These are phyloP conservation scores for Chloromonas sp. DNA, from an alignment of 163 green algal species.

Conservation along the genomic window DNA sequence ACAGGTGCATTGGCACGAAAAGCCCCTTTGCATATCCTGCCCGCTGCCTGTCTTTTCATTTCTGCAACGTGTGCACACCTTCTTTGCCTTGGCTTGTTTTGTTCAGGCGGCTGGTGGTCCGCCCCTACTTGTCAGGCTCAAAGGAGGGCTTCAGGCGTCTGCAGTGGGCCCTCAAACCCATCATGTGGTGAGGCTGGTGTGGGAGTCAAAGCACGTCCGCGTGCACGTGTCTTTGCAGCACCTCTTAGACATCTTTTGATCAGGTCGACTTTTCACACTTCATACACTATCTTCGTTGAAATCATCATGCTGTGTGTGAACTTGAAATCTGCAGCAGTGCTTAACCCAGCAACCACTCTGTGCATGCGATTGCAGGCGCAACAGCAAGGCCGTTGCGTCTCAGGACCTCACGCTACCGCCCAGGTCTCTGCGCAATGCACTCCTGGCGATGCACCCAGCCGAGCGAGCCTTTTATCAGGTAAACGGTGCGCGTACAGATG, in stretches of 20 bases:
- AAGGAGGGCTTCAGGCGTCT: conserved; percentile 28
- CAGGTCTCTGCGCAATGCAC: conserved; percentile 26
- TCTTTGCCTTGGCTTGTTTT: too few relatives aligned
- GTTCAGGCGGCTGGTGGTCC: conserved; percentile 20
- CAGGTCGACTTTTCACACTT: too few relatives aligned
- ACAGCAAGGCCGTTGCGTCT: conserved; percentile 50
- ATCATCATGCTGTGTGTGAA: too few relatives aligned
- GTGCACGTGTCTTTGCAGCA: not conserved
- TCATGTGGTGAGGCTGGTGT: conserved; percentile 50
- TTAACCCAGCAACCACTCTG: too few relatives aligned
- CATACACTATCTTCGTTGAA: too few relatives aligned
- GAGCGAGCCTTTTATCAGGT: conserved; percentile 6
- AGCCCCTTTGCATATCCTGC: too few relatives aligned
- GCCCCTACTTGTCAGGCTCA: conserved; percentile 17
- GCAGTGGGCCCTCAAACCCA: conserved; percentile 42
- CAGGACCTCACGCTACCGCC: conserved; percentile 57
- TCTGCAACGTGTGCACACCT: too few relatives aligned
- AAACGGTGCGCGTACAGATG: too few relatives aligned
- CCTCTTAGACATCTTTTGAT: too few relatives aligned
- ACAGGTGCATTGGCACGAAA: too few relatives aligned
- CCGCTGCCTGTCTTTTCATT: too few relatives aligned
- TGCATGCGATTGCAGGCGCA: conserved; percentile 36
- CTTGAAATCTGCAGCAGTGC: too few relatives aligned
- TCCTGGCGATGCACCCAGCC: not conserved
- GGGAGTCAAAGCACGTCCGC: not conserved